phyloP scores from a whole-genome alignment of 2,329 filamentous ascomycete species.

The Aspergillus spinulosporus region DNA sequence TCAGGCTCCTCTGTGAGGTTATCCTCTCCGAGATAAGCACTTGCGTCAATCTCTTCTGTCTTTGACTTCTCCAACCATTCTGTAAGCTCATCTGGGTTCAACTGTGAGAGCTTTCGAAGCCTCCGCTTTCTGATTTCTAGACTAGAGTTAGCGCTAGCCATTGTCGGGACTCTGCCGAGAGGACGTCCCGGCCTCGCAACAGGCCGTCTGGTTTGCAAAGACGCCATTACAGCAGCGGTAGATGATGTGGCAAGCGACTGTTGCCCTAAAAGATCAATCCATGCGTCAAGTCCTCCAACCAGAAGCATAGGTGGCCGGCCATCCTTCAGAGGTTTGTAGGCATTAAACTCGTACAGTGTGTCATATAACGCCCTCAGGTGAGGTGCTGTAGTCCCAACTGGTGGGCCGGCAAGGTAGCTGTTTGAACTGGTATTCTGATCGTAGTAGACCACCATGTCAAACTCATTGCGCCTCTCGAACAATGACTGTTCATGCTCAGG shows the following conservation, averaged over 20 bases:
- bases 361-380: conserved; percentile 73
- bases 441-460: conserved; percentile 88
- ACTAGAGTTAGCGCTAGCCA: conserved; percentile 52
- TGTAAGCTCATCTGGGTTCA: conserved; percentile 77
- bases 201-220: conserved; percentile 40
- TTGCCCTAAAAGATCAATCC: conserved; percentile 75
- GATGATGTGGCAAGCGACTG: conserved; percentile 62
- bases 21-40: conserved; percentile 42
- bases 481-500: conserved; percentile 65
- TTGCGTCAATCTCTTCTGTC: conserved; percentile 59
- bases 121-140: conserved; percentile 58
- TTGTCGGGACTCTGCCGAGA: conserved; percentile 54
- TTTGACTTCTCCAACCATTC: conserved; percentile 77
- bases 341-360: conserved; percentile 81
- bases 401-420: conserved; percentile 55
- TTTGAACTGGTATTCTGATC: conserved; percentile 67
- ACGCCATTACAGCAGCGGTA: conserved; percentile 53
- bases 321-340: conserved; percentile 67
- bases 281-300: conserved; percentile 79
- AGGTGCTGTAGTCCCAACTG: conserved; percentile 47
- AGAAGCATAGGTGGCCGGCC: conserved; percentile 73
- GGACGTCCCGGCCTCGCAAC: conserved; percentile 47
- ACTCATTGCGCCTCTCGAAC: conserved; percentile 72
- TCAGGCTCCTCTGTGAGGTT: conserved; percentile 42
- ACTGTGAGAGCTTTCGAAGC: conserved; percentile 64